Base-by-base conservation (phyloP, 164 flowering plant species). In the Chimonanthus praecox region DNA sequence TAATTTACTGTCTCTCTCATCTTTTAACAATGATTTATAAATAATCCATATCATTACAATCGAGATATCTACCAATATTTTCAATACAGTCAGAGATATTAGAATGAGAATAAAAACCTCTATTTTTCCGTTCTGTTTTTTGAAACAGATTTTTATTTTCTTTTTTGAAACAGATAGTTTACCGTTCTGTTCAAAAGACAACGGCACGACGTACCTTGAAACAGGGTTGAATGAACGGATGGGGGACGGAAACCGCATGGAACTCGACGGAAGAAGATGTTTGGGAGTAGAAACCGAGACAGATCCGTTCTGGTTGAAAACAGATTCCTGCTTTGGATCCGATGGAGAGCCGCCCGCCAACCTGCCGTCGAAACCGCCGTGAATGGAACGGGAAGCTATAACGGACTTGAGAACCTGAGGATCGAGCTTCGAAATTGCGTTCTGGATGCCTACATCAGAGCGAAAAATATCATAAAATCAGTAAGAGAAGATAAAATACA, bases 361-460 rank as follows among this genome's bases (percentile, higher is more conserved):
- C 4, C 64, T 70, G 3, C 46, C 49, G 64, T 70, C 72, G 5
- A 67, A 58, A 16, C 58, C 60, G 6, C 18, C 77, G 4, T 7
- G n/a, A 13, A 62, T 65, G 9, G 65, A 46, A 9, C 77, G 79
- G 47, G 86, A 78, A 4, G 83, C 80, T 6, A 89, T 80, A 70
- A 88, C 78, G 16, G 80, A 69, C 74, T 84, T 89, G 43, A 89
- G 75, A 20, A 88, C 49, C 74, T 87, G 86, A 0, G 94, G 90
- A 70, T 86, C 80, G n/a, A 90, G 87, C 85, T 85, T 86, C 4
- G 92, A 84, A 51, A 89, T 83, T 16, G 87, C 87, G 46, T 72
- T 76, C 20, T 87, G 93, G 43, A 86, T 66, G 3, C 78, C 96
- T 90, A 74, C 33, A 33, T 33, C 33, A 33, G 33, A 33, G 33